These are phyloP conservation scores for Leccinum pseudoinsigne DNA, from an alignment of 1,284 basidiomycete genomes.

Conservation along the genomic window DNA sequence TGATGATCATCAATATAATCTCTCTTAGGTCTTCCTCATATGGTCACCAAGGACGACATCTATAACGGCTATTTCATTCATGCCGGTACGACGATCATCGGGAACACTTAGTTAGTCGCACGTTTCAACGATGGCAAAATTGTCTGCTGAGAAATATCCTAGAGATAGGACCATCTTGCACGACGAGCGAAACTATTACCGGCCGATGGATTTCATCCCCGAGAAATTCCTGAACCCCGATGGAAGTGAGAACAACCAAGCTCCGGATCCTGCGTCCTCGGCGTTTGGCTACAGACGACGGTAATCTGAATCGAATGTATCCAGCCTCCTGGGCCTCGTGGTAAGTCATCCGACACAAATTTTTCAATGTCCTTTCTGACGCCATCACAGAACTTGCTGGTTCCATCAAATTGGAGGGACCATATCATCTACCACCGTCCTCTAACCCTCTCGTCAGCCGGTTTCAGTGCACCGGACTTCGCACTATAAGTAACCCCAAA, in stretches of 20 bases:
- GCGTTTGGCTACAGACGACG: conserved; percentile 52
- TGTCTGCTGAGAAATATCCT: neutral
- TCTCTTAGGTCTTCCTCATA: conserved; percentile 40
- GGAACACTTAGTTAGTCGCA: conserved; percentile 39
- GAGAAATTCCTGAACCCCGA: conserved; percentile 42
- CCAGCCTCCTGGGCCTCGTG: too few species aligned
- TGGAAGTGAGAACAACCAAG: conserved; percentile 34
- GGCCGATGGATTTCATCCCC: conserved; percentile 45
- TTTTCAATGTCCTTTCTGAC: too few species aligned
- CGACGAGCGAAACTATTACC: conserved; percentile 41
- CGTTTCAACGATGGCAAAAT: neutral
- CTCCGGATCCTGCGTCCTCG: conserved; percentile 40
- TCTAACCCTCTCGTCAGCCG: too few species aligned
- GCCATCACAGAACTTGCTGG: too few species aligned
- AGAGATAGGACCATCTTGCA: conserved; percentile 46
- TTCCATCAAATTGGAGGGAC: too few species aligned
- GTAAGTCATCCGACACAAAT: too few species aligned
- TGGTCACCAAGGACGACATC: conserved; percentile 40
- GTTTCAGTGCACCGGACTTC: too few species aligned
- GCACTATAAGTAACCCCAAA: too few species aligned
- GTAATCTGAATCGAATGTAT: conserved; percentile 16
- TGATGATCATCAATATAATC: conserved; percentile 15
- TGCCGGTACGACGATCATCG: conserved; percentile 39
- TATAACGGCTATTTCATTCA: conserved; percentile 43
- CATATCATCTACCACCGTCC: too few species aligned